phyloP scores from a whole-genome alignment of 495 filamentous ascomycete genomes.

The Penicillium longicatenatum region DNA sequence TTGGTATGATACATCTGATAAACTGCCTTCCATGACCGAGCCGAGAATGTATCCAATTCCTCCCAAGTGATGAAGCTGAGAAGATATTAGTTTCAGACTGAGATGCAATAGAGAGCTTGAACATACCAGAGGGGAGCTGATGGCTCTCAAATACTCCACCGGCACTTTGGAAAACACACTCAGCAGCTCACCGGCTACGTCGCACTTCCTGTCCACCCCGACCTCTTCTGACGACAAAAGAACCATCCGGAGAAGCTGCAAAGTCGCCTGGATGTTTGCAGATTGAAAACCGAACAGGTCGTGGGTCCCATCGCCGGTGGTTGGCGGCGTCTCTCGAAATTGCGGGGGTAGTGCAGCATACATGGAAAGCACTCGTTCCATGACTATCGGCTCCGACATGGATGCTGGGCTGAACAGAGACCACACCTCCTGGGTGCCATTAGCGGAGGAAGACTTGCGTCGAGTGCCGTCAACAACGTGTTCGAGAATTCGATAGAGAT shows the following conservation, averaged over 20 bases:
- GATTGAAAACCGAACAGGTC: slow-evolving; percentile 53
- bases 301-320: slow-evolving; percentile 32
- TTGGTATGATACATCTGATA: slow-evolving; percentile 48
- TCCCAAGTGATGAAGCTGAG: slow-evolving; percentile 48
- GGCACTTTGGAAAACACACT: slow-evolving; percentile 48
- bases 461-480: slow-evolving; percentile 41
- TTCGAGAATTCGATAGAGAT: slow-evolving; percentile 53
- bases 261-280: slow-evolving; percentile 54
- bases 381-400: slow-evolving; percentile 34
- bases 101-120: not conserved
- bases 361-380: slow-evolving; percentile 42
- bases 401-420: slow-evolving; percentile 27
- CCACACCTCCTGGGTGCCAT: slow-evolving; percentile 33
- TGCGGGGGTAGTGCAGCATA: slow-evolving; percentile 39
- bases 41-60: slow-evolving; percentile 53
- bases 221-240: slow-evolving; percentile 44
- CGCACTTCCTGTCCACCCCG: slow-evolving; percentile 47
- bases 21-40: slow-evolving; percentile 49
- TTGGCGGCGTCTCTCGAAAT: slow-evolving; percentile 39
- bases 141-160: slow-evolving; percentile 46
- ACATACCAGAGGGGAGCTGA: slow-evolving; percentile 49
- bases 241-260: slow-evolving; percentile 53
- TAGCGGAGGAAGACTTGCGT: slow-evolving; percentile 30
- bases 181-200: slow-evolving; percentile 50
- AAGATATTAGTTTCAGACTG: slow-evolving; percentile 5